phyloP scores from a whole-genome alignment of 2,329 filamentous ascomycete species.

The Botrytis aclada region DNA sequence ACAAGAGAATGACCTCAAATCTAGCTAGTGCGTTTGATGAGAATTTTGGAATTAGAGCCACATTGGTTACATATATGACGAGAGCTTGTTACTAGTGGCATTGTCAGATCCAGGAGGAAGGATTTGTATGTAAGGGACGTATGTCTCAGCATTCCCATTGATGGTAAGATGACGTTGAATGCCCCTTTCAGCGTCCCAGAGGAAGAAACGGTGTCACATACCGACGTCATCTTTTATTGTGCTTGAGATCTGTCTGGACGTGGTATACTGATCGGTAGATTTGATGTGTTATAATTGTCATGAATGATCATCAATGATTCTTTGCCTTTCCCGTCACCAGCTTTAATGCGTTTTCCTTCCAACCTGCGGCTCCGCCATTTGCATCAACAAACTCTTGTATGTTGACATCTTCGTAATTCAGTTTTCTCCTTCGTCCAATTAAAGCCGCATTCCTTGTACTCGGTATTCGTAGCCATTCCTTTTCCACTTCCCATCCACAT shows the following conservation, averaged over 20 bases:
- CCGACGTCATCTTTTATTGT: not conserved
- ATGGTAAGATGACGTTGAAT: not conserved
- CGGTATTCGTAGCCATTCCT: slow-evolving; percentile 84
- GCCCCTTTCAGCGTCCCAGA: not conserved
- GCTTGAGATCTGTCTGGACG: not conserved
- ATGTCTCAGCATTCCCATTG: not conserved
- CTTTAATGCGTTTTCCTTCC: slow-evolving; percentile 57
- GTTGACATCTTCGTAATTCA: slow-evolving; percentile 39
- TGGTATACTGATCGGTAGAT: not conserved
- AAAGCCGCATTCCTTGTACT: slow-evolving; percentile 85
- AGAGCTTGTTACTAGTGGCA: not conserved
- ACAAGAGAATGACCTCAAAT: not conserved
- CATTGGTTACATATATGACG: not conserved
- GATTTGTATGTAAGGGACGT: not conserved
- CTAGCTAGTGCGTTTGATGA: not conserved
- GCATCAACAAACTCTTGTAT: slow-evolving; percentile 46
- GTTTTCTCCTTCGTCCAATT: slow-evolving; percentile 56
- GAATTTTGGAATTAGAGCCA: too few relatives aligned
- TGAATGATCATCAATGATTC: slow-evolving; percentile 14
- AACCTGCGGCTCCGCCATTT: slow-evolving; percentile 56
- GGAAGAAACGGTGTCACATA: not conserved
- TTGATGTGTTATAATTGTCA: not conserved
- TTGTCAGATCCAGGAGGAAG: not conserved
- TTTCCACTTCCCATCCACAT: slow-evolving; percentile 74
- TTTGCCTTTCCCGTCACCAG: slow-evolving; percentile 51